Evolutionary conservation across 176 grass and related monocot genomes (phyloP), one percentile per base, ranked within the genome.

Genomic region (Eragrostis curvula): DNA sequence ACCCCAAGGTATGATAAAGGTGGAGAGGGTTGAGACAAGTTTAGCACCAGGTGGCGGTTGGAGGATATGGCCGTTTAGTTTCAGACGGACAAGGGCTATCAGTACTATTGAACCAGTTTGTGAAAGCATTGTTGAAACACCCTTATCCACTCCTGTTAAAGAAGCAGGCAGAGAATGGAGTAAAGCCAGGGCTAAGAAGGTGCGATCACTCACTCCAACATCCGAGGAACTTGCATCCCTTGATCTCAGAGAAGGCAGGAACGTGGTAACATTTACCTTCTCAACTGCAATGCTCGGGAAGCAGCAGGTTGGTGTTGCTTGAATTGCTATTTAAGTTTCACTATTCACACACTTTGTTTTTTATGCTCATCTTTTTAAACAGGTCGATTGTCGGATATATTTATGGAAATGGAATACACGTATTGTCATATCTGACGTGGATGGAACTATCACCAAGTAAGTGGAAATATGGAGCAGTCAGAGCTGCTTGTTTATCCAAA

Each of bases 361-460:
- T 86, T 1, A 68, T 79, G 13, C 5, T 74, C 73, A 61, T 48
- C 59, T 84, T 85, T 81, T 36, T 36, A 75, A 62, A 88, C 79
- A 98, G 95, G 92, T 95, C 44, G 92, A 95, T 93, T 90, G 90
- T 77, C 76, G 87, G 78, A 95, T 98, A 86, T 98, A 89, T 93
- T 74, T 98, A 45, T 98, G 95, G 95, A 93, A 95, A 89, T 98
- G 92, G 92, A 93, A 98, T 73, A 74, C 86, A 36, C 84, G 71
- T 57, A 86, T 98, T 79, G 92, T 98, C 81, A 98, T 98, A 80
- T 98, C 95, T 43, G 95, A 98, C 86, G 95, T 98, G 39, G 95
- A 98, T 75, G 95, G 95, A 86, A 98, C 95, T 78, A 98, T 98
- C 58, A 98, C 95, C 80, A 98, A 88, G 95, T 95, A 89, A 93